Conservation (phyloP, 768 basidiomycete species). For the Fibroporia radiculosa region DNA sequence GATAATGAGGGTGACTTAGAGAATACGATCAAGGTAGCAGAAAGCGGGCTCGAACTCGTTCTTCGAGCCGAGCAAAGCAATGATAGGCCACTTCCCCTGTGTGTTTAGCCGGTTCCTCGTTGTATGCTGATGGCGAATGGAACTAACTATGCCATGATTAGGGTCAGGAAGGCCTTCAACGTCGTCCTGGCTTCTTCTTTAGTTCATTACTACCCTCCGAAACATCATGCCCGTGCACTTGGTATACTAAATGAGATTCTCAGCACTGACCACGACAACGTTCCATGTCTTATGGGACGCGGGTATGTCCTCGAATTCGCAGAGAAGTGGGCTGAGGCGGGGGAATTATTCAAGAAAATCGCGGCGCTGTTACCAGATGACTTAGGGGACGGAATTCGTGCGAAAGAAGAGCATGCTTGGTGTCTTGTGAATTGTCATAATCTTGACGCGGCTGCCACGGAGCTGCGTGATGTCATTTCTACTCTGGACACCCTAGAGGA, state of each 20-base stretch:
- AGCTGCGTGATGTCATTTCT: slow-evolving; percentile 41
- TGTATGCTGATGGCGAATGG: too few species aligned
- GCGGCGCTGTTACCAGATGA: slow-evolving; percentile 38
- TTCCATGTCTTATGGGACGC: slow-evolving; percentile 61
- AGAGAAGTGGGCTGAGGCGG: slow-evolving; percentile 63
- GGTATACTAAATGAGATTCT: slow-evolving; percentile 70
- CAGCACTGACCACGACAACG: slow-evolving; percentile 49
- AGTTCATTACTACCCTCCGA: slow-evolving; percentile 82
- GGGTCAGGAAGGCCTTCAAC: slow-evolving; percentile 62
- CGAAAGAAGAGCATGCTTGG: slow-evolving; percentile 83
- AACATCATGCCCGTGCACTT: slow-evolving; percentile 77
- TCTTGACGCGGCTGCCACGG: slow-evolving; percentile 36
- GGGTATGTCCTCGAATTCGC: slow-evolving; percentile 66
- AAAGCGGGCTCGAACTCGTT: slow-evolving; percentile 58
- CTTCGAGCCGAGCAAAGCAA: slow-evolving; percentile 45
- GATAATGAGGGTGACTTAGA: slow-evolving; percentile 64
- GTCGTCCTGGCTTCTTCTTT: slow-evolving; percentile 66
- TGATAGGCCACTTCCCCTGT: slow-evolving; percentile 48
- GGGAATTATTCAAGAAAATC: slow-evolving; percentile 52
- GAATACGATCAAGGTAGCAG: slow-evolving; percentile 62
- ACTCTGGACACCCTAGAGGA: slow-evolving; percentile 38
- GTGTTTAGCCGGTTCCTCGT: slow-evolving; percentile 15
- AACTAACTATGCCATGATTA: too few species aligned
- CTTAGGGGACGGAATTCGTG: slow-evolving; percentile 44
- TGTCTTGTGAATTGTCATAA: slow-evolving; percentile 53